Percentiles rank a stretch among this genome's conserved stretches.
phyloP scores from a whole-genome alignment of 2,329 filamentous ascomycete genomes.

The Beauveria varroae region DNA sequence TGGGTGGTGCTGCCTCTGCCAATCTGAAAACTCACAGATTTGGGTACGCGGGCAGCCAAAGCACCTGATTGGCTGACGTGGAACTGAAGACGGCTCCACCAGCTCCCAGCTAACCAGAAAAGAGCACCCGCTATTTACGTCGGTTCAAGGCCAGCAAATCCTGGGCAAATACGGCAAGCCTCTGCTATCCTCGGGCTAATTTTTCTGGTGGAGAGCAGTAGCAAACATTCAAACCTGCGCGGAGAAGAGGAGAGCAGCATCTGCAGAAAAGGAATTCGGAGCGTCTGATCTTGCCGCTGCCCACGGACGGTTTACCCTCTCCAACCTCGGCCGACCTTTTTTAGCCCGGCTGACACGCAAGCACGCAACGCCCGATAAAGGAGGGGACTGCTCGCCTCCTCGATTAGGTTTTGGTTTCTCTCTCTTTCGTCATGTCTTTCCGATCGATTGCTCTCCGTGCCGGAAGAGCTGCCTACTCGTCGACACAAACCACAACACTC shows the following conservation, averaged over 20 bases:
- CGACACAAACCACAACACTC: constrained; percentile 33
- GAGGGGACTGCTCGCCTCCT: not conserved
- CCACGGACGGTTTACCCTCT: not conserved
- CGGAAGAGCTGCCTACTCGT: constrained; percentile 40
- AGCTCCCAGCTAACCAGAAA: not conserved
- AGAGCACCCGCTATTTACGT: not conserved
- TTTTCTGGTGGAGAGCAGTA: constrained; percentile 17
- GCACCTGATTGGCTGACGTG: constrained; percentile 2
- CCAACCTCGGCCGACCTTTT: constrained; percentile 1
- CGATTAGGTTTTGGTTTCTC: constrained; percentile 7
- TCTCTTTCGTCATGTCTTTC: constrained; percentile 44
- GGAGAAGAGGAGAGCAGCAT: not conserved
- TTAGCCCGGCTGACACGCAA: constrained; percentile 6
- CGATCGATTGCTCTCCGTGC: constrained; percentile 46
- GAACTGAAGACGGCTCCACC: not conserved
- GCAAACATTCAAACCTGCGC: not conserved
- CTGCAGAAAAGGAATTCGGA: constrained; percentile 7
- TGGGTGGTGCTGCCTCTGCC: constrained; percentile 1
- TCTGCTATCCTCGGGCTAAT: constrained; percentile 20
- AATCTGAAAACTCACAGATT: constrained; percentile 9
- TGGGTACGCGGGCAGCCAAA: not conserved
- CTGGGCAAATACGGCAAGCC: constrained; percentile 4
- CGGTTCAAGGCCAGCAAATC: not conserved
- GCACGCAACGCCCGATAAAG: constrained; percentile 4
- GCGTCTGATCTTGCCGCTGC: constrained; percentile 1